A percentile compares a stretch with the other conserved stretches of the same genome.
These are phyloP conservation scores for Elaeis guineensis DNA, from an alignment of 176 grass and related monocot species.

Conservation along the genomic window DNA sequence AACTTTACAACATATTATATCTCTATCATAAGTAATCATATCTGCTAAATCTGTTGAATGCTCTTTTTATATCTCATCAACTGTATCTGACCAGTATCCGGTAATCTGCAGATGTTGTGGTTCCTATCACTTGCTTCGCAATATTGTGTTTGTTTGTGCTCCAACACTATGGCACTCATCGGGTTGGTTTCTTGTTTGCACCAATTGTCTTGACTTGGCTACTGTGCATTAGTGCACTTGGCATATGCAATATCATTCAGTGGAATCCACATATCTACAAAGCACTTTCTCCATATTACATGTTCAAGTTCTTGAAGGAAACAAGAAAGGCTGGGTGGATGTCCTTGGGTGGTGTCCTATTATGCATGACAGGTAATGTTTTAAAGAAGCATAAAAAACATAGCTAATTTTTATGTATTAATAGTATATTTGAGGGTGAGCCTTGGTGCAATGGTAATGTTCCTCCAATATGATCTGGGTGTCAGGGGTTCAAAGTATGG, in stretches of 20 bases:
- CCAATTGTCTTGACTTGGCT: conserved; percentile 86
- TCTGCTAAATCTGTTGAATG: neutral
- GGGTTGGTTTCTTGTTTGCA: conserved; percentile 85
- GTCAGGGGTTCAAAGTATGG: too few relatives aligned
- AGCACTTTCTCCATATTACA: conserved; percentile 78
- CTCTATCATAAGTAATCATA: too few relatives aligned
- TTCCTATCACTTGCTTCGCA: conserved; percentile 85
- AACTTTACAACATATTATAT: too few relatives aligned
- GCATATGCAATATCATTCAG: conserved; percentile 82
- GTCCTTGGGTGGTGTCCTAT: conserved; percentile 92
- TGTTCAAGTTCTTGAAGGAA: conserved; percentile 94
- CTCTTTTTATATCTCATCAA: conserved; percentile 11
- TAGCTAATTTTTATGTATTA: neutral
- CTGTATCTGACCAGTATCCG: too few relatives aligned
- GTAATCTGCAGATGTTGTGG: conserved; percentile 61
- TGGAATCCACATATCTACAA: conserved; percentile 92
- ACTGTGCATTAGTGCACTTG: conserved; percentile 78
- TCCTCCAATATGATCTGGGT: too few relatives aligned
- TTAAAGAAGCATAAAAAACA: conserved; percentile 4
- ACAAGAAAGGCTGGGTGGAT: conserved; percentile 93
- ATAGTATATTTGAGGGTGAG: too few relatives aligned
- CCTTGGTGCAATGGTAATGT: too few relatives aligned
- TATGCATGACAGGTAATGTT: conserved; percentile 90
- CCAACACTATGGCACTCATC: conserved; percentile 93
- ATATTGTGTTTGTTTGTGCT: conserved; percentile 77